These are phyloP conservation scores for Flaveria brownii DNA, from an alignment of 129 eudicot species.

Conservation along the genomic window DNA sequence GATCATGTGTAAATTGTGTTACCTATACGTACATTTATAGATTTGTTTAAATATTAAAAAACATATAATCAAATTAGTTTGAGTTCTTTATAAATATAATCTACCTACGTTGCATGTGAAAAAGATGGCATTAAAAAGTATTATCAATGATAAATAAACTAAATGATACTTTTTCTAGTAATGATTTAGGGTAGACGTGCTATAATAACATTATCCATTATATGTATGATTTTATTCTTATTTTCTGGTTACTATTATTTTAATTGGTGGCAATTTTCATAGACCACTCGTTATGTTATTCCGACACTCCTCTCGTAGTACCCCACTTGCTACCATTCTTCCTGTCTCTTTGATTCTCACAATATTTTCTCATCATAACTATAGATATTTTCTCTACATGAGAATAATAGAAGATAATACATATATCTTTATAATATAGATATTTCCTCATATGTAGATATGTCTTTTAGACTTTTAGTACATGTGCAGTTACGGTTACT, in stretches of 20 bases:
- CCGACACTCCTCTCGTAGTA: neutral
- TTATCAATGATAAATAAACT: too few relatives aligned
- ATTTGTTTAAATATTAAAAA: too few relatives aligned
- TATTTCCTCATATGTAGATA: neutral
- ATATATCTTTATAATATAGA: neutral
- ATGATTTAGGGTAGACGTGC: too few relatives aligned
- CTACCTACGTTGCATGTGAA: too few relatives aligned
- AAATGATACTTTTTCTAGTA: too few relatives aligned
- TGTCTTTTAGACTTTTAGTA: constrained; percentile 1
- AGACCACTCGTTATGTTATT: constrained; percentile 14
- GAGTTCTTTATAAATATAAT: too few relatives aligned
- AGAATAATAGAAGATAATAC: neutral
- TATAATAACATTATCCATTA: too few relatives aligned
- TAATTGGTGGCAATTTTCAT: neutral
- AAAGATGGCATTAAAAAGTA: too few relatives aligned
- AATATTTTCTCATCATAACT: constrained; percentile 29
- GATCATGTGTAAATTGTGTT: too few relatives aligned
- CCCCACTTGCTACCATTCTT: constrained; percentile 31
- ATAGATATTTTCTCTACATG: constrained; percentile 10
- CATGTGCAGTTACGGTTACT: neutral
- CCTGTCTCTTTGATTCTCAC: constrained; percentile 20
- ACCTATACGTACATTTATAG: too few relatives aligned
- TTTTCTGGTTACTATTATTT: neutral
- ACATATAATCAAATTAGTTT: too few relatives aligned
- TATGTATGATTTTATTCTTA: too few relatives aligned